Evolutionary conservation across 441 rosid species (phyloP).

Genomic region (Breynia disticha): DNA sequence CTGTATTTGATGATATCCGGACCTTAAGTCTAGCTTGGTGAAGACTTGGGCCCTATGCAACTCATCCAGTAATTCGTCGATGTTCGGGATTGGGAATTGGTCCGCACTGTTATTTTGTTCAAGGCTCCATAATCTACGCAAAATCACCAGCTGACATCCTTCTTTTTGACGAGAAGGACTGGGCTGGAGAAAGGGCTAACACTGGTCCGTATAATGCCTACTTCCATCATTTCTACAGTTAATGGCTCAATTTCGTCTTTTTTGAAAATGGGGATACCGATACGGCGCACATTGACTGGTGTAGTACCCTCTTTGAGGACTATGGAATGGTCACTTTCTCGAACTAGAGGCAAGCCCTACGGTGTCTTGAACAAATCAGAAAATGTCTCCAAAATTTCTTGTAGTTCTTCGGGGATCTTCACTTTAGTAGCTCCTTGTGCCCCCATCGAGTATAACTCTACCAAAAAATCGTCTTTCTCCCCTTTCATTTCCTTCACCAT

Average conservation of each 20-base stretch:
- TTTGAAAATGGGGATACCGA: background rate
- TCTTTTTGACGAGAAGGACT: background rate
- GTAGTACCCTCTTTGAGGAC: too few species aligned
- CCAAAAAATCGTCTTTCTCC: too few species aligned
- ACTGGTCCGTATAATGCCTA: background rate
- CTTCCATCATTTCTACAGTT: background rate
- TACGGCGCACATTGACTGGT: background rate
- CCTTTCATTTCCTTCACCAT: too few species aligned
- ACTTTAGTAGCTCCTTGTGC: too few species aligned
- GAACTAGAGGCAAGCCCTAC: too few species aligned
- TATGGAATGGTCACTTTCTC: too few species aligned
- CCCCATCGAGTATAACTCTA: too few species aligned
- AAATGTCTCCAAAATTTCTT: too few species aligned
- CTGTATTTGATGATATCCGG: background rate
- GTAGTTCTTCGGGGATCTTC: too few species aligned
- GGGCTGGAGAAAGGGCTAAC: background rate
- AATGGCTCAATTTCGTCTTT: background rate
- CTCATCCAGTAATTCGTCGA: slow-evolving; percentile 4
- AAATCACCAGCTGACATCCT: background rate
- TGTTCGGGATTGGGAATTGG: background rate
- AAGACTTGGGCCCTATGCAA: background rate
- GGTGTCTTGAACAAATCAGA: too few species aligned
- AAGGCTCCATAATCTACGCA: background rate
- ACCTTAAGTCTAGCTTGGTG: background rate
- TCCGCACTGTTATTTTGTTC: background rate